Evolutionary conservation across 495 filamentous ascomycete species (phyloP).

Genomic region (Annulohypoxylon bovei): DNA sequence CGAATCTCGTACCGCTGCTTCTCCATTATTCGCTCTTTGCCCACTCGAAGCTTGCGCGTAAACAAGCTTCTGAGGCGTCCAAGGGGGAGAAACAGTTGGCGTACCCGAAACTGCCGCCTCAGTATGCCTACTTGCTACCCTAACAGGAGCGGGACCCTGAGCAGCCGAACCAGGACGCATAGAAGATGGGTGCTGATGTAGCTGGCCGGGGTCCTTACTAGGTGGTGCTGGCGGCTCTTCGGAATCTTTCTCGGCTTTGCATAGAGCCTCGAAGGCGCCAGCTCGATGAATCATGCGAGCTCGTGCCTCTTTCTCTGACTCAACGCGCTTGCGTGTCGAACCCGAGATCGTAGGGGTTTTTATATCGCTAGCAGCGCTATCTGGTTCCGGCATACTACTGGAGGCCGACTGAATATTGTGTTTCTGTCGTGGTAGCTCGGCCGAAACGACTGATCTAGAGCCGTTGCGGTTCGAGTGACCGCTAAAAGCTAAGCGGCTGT

Average conservation of each 20-base stretch:
- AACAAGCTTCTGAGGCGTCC: conserved; percentile 12
- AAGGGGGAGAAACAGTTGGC: neutral
- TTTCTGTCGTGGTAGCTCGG: neutral
- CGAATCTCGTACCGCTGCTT: neutral
- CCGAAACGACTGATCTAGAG: neutral
- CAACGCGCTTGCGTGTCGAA: neutral
- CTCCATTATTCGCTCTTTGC: neutral
- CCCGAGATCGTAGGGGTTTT: neutral
- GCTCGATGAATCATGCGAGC: conserved; percentile 4
- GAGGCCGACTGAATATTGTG: neutral
- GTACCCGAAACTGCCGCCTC: too few species aligned
- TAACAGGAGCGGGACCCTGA: neutral
- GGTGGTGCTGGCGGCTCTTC: neutral
- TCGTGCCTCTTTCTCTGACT: neutral
- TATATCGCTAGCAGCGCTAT: neutral
- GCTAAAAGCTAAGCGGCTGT: too few species aligned
- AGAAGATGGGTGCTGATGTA: neutral
- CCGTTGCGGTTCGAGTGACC: neutral
- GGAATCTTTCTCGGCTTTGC: neutral
- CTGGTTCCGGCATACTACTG: neutral
- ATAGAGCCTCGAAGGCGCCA: conserved; percentile 20
- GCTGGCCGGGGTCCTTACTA: neutral
- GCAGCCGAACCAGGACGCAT: neutral
- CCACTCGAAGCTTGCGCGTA: conserved; percentile 16
- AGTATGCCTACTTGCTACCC: neutral